A percentile compares a stretch with the other conserved stretches of the same genome.
Conservation (phyloP, 1,284 basidiomycete genomes). For the Boletus smithii region DNA sequence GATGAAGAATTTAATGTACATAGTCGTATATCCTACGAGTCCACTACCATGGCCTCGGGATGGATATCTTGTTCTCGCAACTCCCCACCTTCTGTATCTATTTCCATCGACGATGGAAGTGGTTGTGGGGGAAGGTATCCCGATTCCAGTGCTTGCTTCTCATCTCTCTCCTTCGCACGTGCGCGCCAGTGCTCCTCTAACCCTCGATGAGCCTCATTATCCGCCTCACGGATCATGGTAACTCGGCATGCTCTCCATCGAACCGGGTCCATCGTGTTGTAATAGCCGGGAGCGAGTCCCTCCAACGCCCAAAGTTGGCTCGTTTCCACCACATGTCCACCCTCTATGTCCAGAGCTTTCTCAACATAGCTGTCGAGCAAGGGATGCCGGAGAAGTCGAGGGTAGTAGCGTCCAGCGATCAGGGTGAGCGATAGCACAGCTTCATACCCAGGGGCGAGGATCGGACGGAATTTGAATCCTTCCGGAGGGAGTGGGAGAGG, state of each 20-base stretch:
- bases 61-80: slow-evolving; percentile 13
- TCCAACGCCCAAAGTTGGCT: slow-evolving; percentile 63
- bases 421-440: slow-evolving; percentile 61
- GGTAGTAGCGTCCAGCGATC: slow-evolving; percentile 74
- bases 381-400: slow-evolving; percentile 60
- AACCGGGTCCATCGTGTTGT: slow-evolving; percentile 62
- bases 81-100: slow-evolving; percentile 21
- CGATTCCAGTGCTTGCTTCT: slow-evolving; percentile 35
- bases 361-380: slow-evolving; percentile 43
- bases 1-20: too few species aligned
- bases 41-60: slow-evolving; percentile 36
- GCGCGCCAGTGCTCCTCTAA: slow-evolving; percentile 39
- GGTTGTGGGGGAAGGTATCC: slow-evolving; percentile 21
- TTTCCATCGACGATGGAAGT: background rate
- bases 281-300: slow-evolving; percentile 58
- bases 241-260: slow-evolving; percentile 48
- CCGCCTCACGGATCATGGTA: slow-evolving; percentile 58
- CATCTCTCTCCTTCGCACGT: slow-evolving; percentile 34
- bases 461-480: slow-evolving; percentile 66
- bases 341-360: slow-evolving; percentile 35
- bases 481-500: slow-evolving; percentile 57
- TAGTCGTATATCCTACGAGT: slow-evolving; percentile 26
- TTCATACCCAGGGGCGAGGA: slow-evolving; percentile 61
- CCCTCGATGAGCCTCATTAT: slow-evolving; percentile 43
- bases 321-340: slow-evolving; percentile 38